phyloP scores from a whole-genome alignment of 345 rosid species.

The Erysimum cheiranthoides region DNA sequence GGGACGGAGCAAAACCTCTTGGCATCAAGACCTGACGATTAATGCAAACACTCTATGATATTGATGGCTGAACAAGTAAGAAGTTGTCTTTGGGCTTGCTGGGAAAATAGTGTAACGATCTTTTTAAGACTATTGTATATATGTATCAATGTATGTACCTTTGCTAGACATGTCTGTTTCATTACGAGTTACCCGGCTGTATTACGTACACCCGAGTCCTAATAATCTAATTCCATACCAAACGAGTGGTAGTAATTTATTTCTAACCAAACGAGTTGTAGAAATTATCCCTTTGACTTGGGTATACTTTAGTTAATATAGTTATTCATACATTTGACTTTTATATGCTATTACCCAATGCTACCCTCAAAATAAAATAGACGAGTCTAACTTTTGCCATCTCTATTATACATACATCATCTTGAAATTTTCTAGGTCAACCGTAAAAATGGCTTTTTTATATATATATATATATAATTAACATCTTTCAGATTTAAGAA shows the following conservation, averaged over 20 bases:
- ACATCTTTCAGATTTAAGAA: background rate
- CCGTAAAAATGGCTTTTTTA: background rate
- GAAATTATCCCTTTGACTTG: background rate
- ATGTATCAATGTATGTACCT: background rate
- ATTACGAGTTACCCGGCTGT: background rate
- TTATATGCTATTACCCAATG: background rate
- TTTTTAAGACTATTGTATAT: background rate
- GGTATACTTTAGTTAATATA: background rate
- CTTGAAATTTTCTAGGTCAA: background rate
- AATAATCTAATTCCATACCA: background rate
- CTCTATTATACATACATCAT: background rate
- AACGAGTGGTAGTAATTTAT: background rate
- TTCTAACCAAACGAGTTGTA: background rate
- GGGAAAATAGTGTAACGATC: background rate
- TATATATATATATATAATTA: background rate
- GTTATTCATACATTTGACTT: background rate
- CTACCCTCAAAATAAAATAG: background rate
- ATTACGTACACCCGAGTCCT: background rate
- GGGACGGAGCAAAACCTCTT: constrained; percentile 97
- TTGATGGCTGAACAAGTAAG: constrained; percentile 1
- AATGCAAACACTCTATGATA: no score
- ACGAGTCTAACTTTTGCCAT: constrained; percentile 12
- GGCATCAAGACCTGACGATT: constrained; percentile 99
- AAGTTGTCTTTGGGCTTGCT: constrained; percentile 6
- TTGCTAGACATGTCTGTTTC: background rate